Evolutionary conservation across 2,329 filamentous ascomycete genomes (phyloP).

Genomic region (Trichothecium sympodiale): DNA sequence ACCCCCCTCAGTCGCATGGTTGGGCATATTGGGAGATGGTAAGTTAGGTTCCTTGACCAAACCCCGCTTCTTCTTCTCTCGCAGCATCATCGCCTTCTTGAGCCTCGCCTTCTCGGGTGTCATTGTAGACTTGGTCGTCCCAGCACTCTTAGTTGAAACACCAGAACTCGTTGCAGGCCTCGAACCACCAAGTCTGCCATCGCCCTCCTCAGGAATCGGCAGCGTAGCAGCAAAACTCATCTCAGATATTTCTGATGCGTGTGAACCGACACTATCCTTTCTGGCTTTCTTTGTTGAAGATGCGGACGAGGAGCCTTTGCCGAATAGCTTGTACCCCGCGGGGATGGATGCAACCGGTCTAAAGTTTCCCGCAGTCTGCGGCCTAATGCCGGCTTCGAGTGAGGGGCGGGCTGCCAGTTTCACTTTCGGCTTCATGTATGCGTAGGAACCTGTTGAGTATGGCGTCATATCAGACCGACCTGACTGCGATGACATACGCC

Average conservation of each 20-base stretch:
- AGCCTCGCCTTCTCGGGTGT: conserved; percentile 84
- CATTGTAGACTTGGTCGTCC: conserved; percentile 43
- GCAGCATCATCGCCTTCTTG: conserved; percentile 86
- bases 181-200: conserved; percentile 9
- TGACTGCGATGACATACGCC: conserved; percentile 41
- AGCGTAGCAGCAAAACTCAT: conserved; percentile 24
- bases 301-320: conserved; percentile 27
- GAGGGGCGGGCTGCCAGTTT: conserved; percentile 84
- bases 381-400: conserved; percentile 45
- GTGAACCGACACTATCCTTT: conserved; percentile 3
- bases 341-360: conserved; percentile 72
- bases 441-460: conserved; percentile 34
- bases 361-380: conserved; percentile 50
- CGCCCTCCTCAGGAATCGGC: conserved; percentile 21
- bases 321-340: conserved; percentile 62
- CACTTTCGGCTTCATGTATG: conserved; percentile 62
- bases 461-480: conserved; percentile 37
- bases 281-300: conserved; percentile 30
- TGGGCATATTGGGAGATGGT: conserved; percentile 1
- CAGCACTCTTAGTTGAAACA: conserved; percentile 27
- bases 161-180: conserved; percentile 35
- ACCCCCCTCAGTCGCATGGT: background rate
- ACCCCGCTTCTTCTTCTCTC: conserved; percentile 62
- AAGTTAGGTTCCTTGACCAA: conserved; percentile 12
- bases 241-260: conserved; percentile 16